Base-by-base conservation (phyloP, 1,139 yeast species). In the Yamadazyma membranifaciens region DNA sequence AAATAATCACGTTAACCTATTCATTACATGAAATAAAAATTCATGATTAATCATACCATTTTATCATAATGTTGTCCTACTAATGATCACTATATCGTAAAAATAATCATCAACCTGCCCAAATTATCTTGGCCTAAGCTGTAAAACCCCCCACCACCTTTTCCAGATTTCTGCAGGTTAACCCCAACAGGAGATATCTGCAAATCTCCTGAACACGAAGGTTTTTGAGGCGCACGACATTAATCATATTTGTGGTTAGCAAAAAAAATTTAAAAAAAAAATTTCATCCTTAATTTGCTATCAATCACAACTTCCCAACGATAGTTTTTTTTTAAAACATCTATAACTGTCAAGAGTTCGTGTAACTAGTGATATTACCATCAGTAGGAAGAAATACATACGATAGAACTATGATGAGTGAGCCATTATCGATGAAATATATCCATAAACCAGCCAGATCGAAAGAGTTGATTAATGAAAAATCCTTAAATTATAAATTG, bases 381-480 rank as follows among this genome's bases (percentile, higher is more conserved):
- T 20, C 7, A 20, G 24, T 20, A 22, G 13, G 24, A 25, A 14
- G 11, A 20, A 20, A 20, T 7, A 20, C 24, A 20, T 20, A 20
- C 24, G 7, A 20, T 16, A n/a, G 5, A 20, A 20, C 5, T 20
- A 38, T 27, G 16, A 41, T 41, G 44, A 34, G 51, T 33, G 52
- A 57, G 37, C 67, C 69, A 10, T 51, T 69, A 31, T 67, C 73
- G 6, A 58, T 71, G 54, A 58, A 61, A 40, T 65, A 67, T 48
- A 64, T 71, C 47, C 75, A 69, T 48, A 69, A 65, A 48, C 77
- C 77, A 6, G 55, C 67, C 31, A 51, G 77, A 34, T 55, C 73
- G 14, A 49, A 27, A 40, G 45, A 38, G 27, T 46, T 36, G 13
- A 42, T 38, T 26, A 31, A 42, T n/a, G 37, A 42, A 26, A 34